A percentile compares a stretch with the other conserved stretches of the same genome.
Evolutionary conservation across 73 alveolate genomes (phyloP).

Genomic region (Symbiodinium natans): DNA sequence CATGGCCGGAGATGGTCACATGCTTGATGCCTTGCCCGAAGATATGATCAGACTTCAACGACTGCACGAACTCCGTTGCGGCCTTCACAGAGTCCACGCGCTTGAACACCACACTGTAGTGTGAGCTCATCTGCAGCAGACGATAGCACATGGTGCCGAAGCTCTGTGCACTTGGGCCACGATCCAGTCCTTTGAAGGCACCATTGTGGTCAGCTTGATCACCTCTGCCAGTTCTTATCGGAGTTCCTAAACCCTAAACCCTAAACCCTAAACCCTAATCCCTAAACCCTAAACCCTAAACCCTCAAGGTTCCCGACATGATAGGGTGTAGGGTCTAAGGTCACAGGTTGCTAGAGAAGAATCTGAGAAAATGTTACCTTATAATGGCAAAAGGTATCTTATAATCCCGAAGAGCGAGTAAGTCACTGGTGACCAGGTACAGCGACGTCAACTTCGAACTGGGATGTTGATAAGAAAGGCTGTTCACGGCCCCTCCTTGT

Average conservation of each 20-base stretch:
- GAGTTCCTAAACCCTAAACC: too few species aligned
- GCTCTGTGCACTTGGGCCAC: background rate
- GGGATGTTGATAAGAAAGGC: conserved; percentile 22
- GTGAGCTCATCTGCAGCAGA: conserved; percentile 20
- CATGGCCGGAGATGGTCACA: conserved; percentile 72
- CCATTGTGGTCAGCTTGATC: conserved; percentile 50
- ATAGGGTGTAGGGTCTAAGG: too few species aligned
- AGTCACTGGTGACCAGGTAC: conserved; percentile 7
- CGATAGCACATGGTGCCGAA: conserved; percentile 45
- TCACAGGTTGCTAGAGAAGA: too few species aligned
- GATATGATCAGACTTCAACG: background rate
- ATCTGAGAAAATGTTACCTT: too few species aligned
- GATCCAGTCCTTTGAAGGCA: conserved; percentile 24
- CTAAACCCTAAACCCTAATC: too few species aligned
- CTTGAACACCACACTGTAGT: conserved; percentile 48
- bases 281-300: too few species aligned
- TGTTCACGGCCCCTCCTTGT: background rate
- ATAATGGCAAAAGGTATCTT: too few species aligned
- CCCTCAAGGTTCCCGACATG: too few species aligned
- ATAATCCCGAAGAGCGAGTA: too few species aligned
- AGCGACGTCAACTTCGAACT: conserved; percentile 49
- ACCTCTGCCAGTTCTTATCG: too few species aligned
- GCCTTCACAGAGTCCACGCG: conserved; percentile 19
- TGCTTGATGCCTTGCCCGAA: conserved; percentile 41
- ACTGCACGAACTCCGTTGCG: conserved; percentile 34